Conservation (phyloP, 2,329 filamentous ascomycete species). For the Sarocladiaceae sp. region DNA sequence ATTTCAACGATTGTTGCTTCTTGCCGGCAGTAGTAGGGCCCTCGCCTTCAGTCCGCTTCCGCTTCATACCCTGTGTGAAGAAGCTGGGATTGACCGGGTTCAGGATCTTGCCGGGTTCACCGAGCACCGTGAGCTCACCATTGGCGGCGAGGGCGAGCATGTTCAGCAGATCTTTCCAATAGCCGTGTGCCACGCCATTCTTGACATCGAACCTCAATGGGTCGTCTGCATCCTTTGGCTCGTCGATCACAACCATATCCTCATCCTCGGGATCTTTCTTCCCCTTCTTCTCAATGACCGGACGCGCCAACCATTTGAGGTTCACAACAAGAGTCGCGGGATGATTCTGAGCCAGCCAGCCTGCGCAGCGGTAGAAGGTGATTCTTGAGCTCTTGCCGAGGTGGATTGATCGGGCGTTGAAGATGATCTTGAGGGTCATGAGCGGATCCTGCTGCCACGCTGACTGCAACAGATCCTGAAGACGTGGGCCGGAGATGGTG, state of each 20-base stretch:
- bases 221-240: constrained; percentile 23
- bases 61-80: constrained; percentile 1
- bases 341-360: constrained; percentile 50
- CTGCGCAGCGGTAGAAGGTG: constrained; percentile 45
- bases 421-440: constrained; percentile 51
- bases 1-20: constrained; percentile 3
- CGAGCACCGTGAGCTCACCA: constrained; percentile 34
- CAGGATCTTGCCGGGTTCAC: constrained; percentile 32
- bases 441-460: constrained; percentile 44
- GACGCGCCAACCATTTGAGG: constrained; percentile 48
- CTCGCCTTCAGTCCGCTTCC: constrained; percentile 11
- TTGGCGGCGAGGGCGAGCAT: constrained; percentile 46
- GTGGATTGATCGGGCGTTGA: constrained; percentile 55
- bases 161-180: constrained; percentile 58
- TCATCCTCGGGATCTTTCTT: constrained; percentile 30
- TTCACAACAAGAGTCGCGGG: constrained; percentile 48
- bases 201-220: constrained; percentile 32
- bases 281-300: constrained; percentile 48
- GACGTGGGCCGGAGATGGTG: constrained; percentile 24
- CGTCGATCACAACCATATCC: constrained; percentile 24
- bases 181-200: constrained; percentile 49
- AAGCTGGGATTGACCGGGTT: constrained; percentile 27
- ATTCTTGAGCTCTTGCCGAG: constrained; percentile 45
- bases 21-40: background rate
- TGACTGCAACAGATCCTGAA: constrained; percentile 35